Evolutionary conservation across 176 grass and related monocot species (phyloP).

Genomic region (Aegilops speltoides): DNA sequence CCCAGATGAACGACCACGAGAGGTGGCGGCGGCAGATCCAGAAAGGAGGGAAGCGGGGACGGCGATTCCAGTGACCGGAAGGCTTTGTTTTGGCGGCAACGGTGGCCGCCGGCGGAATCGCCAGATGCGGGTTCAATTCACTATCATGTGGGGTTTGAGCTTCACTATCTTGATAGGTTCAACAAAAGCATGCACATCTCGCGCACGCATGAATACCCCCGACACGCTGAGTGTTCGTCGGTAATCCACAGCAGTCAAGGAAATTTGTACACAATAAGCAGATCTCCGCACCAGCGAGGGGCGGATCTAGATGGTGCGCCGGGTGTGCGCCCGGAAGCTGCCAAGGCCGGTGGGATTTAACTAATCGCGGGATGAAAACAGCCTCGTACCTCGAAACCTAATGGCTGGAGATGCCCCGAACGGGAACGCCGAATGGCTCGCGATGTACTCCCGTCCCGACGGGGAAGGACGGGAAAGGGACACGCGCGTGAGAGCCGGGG

Average conservation of each 20-base stretch:
- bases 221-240: background rate
- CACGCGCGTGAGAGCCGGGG: background rate
- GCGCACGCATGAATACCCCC: background rate
- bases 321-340: background rate
- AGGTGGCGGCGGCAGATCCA: background rate
- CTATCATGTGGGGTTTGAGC: background rate
- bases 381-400: background rate
- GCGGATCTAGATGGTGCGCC: slow-evolving; percentile 1
- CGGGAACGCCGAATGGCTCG: background rate
- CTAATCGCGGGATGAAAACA: background rate
- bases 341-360: background rate
- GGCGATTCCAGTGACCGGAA: background rate
- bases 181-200: background rate
- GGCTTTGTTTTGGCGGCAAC: background rate
- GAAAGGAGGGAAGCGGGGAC: background rate
- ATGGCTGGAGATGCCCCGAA: background rate
- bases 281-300: slow-evolving; percentile 12
- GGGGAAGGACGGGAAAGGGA: background rate
- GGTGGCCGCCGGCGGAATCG: too few relatives aligned
- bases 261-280: background rate
- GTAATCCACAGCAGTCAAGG: background rate
- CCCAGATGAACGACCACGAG: background rate
- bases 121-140: background rate
- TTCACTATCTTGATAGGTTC: background rate
- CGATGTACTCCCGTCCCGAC: background rate